Conservation (phyloP, 768 basidiomycete genomes). For the Boletus edulis region DNA sequence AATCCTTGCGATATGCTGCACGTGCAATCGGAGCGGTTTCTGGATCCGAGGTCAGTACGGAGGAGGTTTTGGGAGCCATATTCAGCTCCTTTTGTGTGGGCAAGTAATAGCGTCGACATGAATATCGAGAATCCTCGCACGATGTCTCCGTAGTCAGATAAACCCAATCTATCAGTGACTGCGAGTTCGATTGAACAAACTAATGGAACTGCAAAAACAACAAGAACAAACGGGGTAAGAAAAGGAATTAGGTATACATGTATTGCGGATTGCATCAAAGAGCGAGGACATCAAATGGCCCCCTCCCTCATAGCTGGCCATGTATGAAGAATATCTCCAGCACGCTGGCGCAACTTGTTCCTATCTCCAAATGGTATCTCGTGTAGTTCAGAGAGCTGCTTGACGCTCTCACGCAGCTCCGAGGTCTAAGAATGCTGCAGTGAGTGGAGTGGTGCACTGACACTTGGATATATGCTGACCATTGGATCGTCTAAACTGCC, state of each 20-base stretch:
- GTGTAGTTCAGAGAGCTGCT: conserved; percentile 24
- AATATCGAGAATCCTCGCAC: neutral
- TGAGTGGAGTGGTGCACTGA: neutral
- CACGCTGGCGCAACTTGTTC: conserved; percentile 25
- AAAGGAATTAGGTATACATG: conserved; percentile 6
- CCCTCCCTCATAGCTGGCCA: conserved; percentile 12
- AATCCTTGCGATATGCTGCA: conserved; percentile 85
- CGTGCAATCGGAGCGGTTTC: conserved; percentile 83
- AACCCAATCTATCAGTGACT: conserved; percentile 5
- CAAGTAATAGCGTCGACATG: conserved; percentile 42
- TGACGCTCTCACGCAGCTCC: conserved; percentile 19
- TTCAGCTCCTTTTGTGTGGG: conserved; percentile 91
- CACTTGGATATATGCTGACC: conserved; percentile 15
- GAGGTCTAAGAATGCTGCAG: conserved; percentile 8
- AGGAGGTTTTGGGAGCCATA: conserved; percentile 79
- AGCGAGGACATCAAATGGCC: neutral
- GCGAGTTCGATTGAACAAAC: neutral
- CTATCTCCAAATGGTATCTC: conserved; percentile 32
- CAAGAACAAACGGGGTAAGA: neutral
- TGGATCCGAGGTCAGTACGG: conserved; percentile 68
- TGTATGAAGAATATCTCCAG: conserved; percentile 10
- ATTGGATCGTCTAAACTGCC: conserved; percentile 3
- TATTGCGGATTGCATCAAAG: neutral
- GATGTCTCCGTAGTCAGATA: neutral
- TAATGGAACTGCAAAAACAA: neutral